Base-by-base conservation (phyloP, 1,284 basidiomycete genomes). In the Puccinia triticina region DNA sequence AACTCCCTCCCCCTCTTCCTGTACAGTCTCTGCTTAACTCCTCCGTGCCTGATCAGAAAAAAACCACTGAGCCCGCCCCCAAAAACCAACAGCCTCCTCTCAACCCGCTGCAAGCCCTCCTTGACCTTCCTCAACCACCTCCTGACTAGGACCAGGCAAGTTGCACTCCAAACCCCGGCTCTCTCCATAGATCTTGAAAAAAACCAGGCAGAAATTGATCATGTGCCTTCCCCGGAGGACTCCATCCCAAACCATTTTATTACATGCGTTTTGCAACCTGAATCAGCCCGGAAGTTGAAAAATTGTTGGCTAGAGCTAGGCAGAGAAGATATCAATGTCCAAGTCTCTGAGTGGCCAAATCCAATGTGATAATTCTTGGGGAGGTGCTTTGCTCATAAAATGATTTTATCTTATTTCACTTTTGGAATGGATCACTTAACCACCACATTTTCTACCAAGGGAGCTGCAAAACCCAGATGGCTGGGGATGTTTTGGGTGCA, bases 391-490 rank as follows among this genome's bases (percentile, higher is more conserved):
- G 43, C 43, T 48, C n/a, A n/a, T 40, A 37, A 23, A 46, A 14
- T 21, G 50, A 1, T 59, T 43, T 77, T 21, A 78, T 71, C 81
- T 66, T 43, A 69, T 66, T 21, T 16, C 34, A 10, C 34, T 69
- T 26, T 75, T 23, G 18, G 29, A 21, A 40, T 48, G 48, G n/a
- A n/a, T n/a, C 16, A 50, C n/a, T 71, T 21, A 75, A 32, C 48
- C 37, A 23, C 32, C 21, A 50, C 23, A 5, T 29, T 57, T 53
- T 40, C 46, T 53, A 53, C 18, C 46, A 34, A 11, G 18, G 16
- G 84, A 96, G 94, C 86, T 96, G 94, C 86, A 99, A 99, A 88
- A 97, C 97, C 1, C 93, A 99, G 85, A 89, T 96, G 83, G 95
- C 95, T 0, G 89, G 91, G 73, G 86, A 88, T 29, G 93, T 99